Evolutionary conservation across 163 green algal genomes (phyloP).

Genomic region (Coccomyxa subellipsoidea): DNA sequence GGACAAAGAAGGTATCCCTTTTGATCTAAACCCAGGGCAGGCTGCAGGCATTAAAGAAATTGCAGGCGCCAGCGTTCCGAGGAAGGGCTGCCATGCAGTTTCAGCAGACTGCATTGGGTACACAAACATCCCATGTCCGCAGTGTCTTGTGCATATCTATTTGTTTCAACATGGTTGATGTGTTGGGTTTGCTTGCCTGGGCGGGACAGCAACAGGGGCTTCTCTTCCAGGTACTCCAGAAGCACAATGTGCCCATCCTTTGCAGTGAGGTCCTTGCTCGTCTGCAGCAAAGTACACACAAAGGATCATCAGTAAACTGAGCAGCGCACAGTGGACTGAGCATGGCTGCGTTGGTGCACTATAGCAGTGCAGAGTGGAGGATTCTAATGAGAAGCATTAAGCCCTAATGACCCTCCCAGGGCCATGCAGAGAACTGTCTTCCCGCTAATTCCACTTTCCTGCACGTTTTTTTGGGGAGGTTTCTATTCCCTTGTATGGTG

Average conservation of each 20-base stretch:
- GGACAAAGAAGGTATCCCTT: no score
- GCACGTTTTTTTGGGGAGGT: not conserved
- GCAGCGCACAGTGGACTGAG: not conserved
- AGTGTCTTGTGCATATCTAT: not conserved
- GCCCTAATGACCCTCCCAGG: no score
- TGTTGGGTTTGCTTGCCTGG: conserved; percentile 16
- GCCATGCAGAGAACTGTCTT: not conserved
- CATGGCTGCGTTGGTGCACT: not conserved
- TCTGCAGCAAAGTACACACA: conserved; percentile 23
- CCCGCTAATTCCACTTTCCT: not conserved
- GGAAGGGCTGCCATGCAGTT: no score
- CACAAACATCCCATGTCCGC: not conserved
- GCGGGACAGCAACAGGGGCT: conserved; percentile 59
- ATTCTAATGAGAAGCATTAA: no score
- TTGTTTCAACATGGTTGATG: not conserved
- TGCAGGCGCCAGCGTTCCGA: no score
- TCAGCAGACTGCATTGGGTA: no score
- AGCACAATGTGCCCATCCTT: conserved; percentile 73
- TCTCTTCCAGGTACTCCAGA: conserved; percentile 88
- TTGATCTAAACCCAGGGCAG: no score
- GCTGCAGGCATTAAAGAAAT: no score
- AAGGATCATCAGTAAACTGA: not conserved
- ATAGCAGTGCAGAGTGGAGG: not conserved
- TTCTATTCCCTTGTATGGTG: no score
- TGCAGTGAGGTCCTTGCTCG: conserved; percentile 52